These are phyloP conservation scores for Cladorrhinum sp. DNA, from an alignment of 2,329 filamentous ascomycete species.

Conservation along the genomic window DNA sequence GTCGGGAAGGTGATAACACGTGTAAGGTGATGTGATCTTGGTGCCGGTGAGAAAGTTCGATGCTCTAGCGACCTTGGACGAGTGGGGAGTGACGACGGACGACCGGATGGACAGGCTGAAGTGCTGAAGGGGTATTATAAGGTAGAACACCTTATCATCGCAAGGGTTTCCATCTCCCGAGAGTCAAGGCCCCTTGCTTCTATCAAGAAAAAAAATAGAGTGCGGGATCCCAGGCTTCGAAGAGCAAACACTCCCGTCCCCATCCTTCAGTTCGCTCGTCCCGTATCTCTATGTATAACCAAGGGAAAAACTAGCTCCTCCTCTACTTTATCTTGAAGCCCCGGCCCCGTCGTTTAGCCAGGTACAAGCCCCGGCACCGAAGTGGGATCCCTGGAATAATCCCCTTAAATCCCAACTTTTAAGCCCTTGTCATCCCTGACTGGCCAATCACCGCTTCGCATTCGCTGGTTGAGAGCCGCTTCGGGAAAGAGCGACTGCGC, in stretches of 20 bases:
- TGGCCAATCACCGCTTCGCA: conserved; percentile 14
- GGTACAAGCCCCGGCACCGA: conserved; percentile 5
- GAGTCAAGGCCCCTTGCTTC: not conserved
- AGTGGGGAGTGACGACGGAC: not conserved
- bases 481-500: conserved; percentile 18
- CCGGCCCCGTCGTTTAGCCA: conserved; percentile 6
- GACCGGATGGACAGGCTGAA: not conserved
- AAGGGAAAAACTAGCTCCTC: not conserved
- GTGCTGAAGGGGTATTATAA: not conserved
- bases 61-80: not conserved
- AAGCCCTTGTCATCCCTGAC: conserved; percentile 5
- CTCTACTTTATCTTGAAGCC: not conserved
- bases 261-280: not conserved
- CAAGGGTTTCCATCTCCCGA: conserved; percentile 11
- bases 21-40: not conserved
- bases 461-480: conserved; percentile 17
- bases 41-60: not conserved
- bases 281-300: not conserved
- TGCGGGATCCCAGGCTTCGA: too few relatives aligned
- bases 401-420: conserved; percentile 20
- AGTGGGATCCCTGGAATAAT: conserved; percentile 7
- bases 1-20: conserved; percentile 4
- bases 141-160: not conserved
- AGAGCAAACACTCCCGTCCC: too few relatives aligned
- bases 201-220: too few relatives aligned